A percentile compares a stretch with the other conserved stretches of the same genome.
phyloP scores from a whole-genome alignment of 148 eudicot species.

The Cornus suecica region DNA sequence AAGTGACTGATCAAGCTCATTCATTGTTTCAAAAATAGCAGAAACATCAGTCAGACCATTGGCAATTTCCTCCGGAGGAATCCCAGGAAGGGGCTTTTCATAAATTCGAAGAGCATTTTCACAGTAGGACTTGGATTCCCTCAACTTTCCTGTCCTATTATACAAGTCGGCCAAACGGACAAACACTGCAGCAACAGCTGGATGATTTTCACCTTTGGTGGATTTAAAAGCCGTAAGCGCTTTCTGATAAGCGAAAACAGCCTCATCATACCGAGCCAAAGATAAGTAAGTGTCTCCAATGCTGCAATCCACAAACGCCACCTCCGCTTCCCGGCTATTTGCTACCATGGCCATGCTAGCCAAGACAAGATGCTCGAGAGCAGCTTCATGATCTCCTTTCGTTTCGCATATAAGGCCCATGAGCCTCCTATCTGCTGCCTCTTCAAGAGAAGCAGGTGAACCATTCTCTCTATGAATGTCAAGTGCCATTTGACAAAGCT shows the following conservation, averaged over 20 bases:
- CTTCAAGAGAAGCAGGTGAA: conserved; percentile 52
- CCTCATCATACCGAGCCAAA: conserved; percentile 78
- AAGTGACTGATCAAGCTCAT: conserved; percentile 84
- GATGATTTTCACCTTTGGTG: conserved; percentile 89
- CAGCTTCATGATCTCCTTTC: conserved; percentile 89
- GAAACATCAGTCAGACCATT: conserved; percentile 85
- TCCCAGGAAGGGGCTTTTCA: conserved; percentile 73
- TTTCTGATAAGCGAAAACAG: conserved; percentile 87
- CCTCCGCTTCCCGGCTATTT: conserved; percentile 88
- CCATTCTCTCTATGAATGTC: conserved; percentile 51
- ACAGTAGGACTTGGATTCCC: conserved; percentile 86
- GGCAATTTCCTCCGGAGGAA: conserved; percentile 88
- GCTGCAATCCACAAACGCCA: conserved; percentile 92
- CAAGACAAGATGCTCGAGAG: conserved; percentile 90
- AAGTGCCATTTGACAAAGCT: conserved; percentile 69
- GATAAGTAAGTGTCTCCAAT: conserved; percentile 91
- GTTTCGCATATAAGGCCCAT: conserved; percentile 96
- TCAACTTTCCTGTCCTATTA: conserved; percentile 84
- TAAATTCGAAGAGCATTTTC: conserved; percentile 90
- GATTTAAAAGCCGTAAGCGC: conserved; percentile 87
- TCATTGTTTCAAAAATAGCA: conserved; percentile 94
- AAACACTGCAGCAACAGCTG: conserved; percentile 81
- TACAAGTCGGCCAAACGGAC: conserved; percentile 91
- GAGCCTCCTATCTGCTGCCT: conserved; percentile 78
- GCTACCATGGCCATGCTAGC: conserved; percentile 99